These are phyloP conservation scores for Centaurea solstitialis DNA, from an alignment of 129 eudicot genomes.

Conservation along the genomic window DNA sequence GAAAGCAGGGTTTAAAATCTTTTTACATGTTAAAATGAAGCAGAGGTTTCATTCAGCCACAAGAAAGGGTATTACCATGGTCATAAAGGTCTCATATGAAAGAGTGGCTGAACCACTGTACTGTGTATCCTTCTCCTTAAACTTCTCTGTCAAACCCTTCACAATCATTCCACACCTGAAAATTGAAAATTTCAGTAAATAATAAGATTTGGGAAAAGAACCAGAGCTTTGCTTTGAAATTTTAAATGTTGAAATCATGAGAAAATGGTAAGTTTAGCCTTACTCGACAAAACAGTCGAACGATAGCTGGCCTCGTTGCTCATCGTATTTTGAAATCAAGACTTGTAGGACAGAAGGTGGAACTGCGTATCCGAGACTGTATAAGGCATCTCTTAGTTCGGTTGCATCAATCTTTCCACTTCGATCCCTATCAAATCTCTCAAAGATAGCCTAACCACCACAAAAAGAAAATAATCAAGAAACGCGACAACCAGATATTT, in stretches of 20 bases:
- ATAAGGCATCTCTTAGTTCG: conserved; percentile 76
- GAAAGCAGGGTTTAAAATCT: not conserved
- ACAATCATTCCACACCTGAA: conserved; percentile 92
- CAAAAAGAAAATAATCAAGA: conserved; percentile 4
- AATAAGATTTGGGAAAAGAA: conserved; percentile 9
- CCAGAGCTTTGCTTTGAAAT: not conserved
- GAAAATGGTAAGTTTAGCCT: conserved; percentile 27
- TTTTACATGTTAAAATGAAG: not conserved
- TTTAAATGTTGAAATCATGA: not conserved
- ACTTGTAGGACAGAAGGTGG: conserved; percentile 82
- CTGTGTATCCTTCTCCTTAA: conserved; percentile 82
- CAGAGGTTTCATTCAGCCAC: conserved; percentile 40
- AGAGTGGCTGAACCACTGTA: conserved; percentile 82
- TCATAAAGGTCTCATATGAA: conserved; percentile 73
- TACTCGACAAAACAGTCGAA: conserved; percentile 89
- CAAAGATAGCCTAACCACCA: conserved; percentile 64
- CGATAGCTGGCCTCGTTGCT: conserved; percentile 61
- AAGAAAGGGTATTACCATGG: conserved; percentile 81
- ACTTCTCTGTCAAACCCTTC: conserved; percentile 91
- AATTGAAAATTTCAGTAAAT: conserved; percentile 7
- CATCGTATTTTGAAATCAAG: conserved; percentile 64
- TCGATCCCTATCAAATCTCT: conserved; percentile 88
- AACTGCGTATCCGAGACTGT: conserved; percentile 76
- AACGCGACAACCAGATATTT: not conserved
- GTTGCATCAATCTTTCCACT: conserved; percentile 75